These are phyloP conservation scores for Pichia cabralensis DNA, from an alignment of 805 yeast species.

Conservation along the genomic window DNA sequence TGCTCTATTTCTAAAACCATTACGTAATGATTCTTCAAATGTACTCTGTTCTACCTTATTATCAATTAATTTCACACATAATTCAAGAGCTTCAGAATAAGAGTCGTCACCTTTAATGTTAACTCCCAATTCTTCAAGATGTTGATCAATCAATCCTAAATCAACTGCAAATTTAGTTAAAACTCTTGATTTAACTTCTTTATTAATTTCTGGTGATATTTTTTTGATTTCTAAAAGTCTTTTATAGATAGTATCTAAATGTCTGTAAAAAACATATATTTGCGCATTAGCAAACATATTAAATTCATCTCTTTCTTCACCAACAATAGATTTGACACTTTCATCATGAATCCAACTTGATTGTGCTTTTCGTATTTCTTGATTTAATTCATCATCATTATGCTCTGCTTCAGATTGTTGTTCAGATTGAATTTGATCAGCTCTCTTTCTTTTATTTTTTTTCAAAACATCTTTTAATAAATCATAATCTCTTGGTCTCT, in stretches of 20 bases:
- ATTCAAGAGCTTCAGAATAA: constrained; percentile 65
- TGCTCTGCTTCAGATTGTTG: constrained; percentile 1
- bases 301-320: constrained; percentile 41
- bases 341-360: constrained; percentile 28
- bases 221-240: constrained; percentile 71
- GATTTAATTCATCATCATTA: constrained; percentile 9
- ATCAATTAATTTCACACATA: constrained; percentile 70
- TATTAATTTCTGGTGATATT: constrained; percentile 58
- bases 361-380: constrained; percentile 25
- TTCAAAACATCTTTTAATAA: constrained; percentile 50
- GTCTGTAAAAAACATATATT: constrained; percentile 82
- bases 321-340: constrained; percentile 11
- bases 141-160: constrained; percentile 69
- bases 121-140: constrained; percentile 72
- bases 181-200: constrained; percentile 56
- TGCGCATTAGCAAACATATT: constrained; percentile 85
- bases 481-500: constrained; percentile 48
- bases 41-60: constrained; percentile 89
- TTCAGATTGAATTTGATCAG: constrained; percentile 3
- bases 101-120: constrained; percentile 59
- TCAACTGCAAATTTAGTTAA: constrained; percentile 77
- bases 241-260: constrained; percentile 69
- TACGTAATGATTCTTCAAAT: constrained; percentile 93
- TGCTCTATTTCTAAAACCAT: constrained; percentile 89
- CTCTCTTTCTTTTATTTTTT: constrained; percentile 26